Evolutionary conservation across 306 rosid species (phyloP).

Genomic region (Rubus parviflorus): DNA sequence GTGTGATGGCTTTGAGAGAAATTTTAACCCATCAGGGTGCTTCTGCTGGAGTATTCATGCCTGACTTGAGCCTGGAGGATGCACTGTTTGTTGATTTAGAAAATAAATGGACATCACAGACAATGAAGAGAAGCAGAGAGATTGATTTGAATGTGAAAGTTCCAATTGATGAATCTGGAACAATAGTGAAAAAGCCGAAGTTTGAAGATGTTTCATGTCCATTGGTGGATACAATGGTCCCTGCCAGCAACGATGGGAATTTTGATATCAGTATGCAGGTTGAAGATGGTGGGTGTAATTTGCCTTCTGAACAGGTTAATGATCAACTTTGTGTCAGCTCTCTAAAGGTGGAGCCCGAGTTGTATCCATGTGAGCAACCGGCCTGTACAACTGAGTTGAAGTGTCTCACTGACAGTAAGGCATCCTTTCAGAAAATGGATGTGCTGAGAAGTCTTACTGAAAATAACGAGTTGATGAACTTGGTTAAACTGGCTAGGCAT

Average conservation of each 20-base stretch:
- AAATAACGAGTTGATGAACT: slow-evolving; percentile 62
- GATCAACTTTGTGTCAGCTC: slow-evolving; percentile 46
- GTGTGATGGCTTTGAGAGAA: slow-evolving; percentile 97
- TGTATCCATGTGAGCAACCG: slow-evolving; percentile 37
- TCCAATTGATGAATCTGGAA: slow-evolving; percentile 51
- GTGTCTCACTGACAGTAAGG: slow-evolving; percentile 38
- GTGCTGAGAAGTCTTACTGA: slow-evolving; percentile 48
- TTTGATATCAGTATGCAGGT: slow-evolving; percentile 40
- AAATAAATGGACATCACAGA: slow-evolving; percentile 44
- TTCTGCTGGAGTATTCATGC: slow-evolving; percentile 73
- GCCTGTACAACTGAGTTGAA: slow-evolving; percentile 35
- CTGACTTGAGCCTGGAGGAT: slow-evolving; percentile 46
- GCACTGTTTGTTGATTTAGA: slow-evolving; percentile 48
- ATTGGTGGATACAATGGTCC: slow-evolving; percentile 37
- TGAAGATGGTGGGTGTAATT: slow-evolving; percentile 46
- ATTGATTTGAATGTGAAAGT: slow-evolving; percentile 79
- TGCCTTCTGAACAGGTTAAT: slow-evolving; percentile 44
- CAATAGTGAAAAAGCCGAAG: slow-evolving; percentile 66
- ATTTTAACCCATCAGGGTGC: slow-evolving; percentile 94
- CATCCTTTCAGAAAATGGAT: slow-evolving; percentile 44
- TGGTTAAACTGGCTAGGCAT: slow-evolving; percentile 76
- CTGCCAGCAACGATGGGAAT: slow-evolving; percentile 47
- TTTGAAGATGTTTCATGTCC: slow-evolving; percentile 55
- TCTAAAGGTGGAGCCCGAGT: slow-evolving; percentile 50
- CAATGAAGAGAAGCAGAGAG: slow-evolving; percentile 67